Percentiles rank a stretch among this genome's conserved stretches.
Evolutionary conservation across 305 asterid genomes (phyloP).

Genomic region (Fraxinus dipetala): DNA sequence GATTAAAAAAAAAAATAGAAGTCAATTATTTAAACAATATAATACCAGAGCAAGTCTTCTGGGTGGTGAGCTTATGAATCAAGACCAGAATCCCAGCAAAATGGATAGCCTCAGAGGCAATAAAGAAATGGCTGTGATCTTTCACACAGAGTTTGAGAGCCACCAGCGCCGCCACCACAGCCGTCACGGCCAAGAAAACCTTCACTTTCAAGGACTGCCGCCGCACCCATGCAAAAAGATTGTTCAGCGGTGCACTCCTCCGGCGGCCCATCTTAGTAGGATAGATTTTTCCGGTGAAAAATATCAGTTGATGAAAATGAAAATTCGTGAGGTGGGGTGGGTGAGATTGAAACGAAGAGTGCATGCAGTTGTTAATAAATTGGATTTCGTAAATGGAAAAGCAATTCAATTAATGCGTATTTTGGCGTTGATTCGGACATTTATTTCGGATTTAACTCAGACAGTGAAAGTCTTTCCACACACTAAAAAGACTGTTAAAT

Average conservation of each 20-base stretch:
- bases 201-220: conserved; percentile 71
- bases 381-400: background rate
- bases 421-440: conserved; percentile 27
- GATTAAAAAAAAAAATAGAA: background rate
- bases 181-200: conserved; percentile 42
- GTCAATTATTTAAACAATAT: background rate
- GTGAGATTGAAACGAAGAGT: conserved; percentile 34
- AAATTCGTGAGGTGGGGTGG: background rate
- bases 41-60: conserved; percentile 76
- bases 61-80: conserved; percentile 70
- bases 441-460: background rate
- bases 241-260: conserved; percentile 57
- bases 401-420: conserved; percentile 29
- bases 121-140: conserved; percentile 56
- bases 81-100: conserved; percentile 62
- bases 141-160: conserved; percentile 55
- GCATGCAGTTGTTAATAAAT: conserved; percentile 33
- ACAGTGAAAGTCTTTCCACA: background rate
- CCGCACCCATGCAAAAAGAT: conserved; percentile 69
- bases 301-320: background rate
- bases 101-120: conserved; percentile 61
- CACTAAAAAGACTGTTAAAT: background rate
- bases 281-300: background rate
- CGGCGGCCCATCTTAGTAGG: conserved; percentile 53
- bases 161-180: conserved; percentile 41